Base-by-base conservation (phyloP, 2,329 filamentous ascomycete genomes). In the Aspergillus sp. region DNA sequence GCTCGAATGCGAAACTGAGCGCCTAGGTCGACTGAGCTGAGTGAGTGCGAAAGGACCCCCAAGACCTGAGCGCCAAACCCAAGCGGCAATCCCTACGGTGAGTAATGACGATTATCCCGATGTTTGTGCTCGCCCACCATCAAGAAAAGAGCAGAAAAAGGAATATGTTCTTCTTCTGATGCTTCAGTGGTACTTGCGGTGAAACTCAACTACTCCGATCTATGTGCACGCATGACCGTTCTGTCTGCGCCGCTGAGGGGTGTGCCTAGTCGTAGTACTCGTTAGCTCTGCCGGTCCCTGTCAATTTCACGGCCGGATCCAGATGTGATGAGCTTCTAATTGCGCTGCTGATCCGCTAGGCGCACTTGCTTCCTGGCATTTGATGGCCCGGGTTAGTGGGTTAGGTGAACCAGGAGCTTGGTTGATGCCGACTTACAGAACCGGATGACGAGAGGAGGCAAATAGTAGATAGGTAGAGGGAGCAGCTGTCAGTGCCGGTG, bases 161-260 rank as follows among this genome's bases (percentile, higher is more conserved):
- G 49, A 57, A 60, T 61, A 64, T 54, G 38, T 53, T 58, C 54
- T 62, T 59, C 56, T 60, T 61, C 47, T 57, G 60, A 60, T 59
- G 48, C 56, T 54, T 54, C 19, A 38, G 31, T 53, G 48, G 30
- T 54, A 41, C 58, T 65, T 64, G 64, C 60, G 66, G 64, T 69
- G 66, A 69, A 68, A 68, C 57, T 64, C 48, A 64, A 57, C 57
- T 63, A 61, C 61, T 59, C 61, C 62, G 68, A 73, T 69, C 66
- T 68, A 69, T 66, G 69, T 66, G 69, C 65, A 72, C 72, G 68
- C 72, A 74, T 74, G 71, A 74, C 70, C 70, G 64, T 66, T 68
- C 62, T 60, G 61, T 67, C 57, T 64, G 64, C 68, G 66, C 62
- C 64, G 67, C 63, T 49, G 55, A 68, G 67, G 64, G 66, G 68